Percentiles rank a stretch among this genome's conserved stretches.
phyloP scores from a whole-genome alignment of 306 rosid genomes.

The Mimosa pudica region DNA sequence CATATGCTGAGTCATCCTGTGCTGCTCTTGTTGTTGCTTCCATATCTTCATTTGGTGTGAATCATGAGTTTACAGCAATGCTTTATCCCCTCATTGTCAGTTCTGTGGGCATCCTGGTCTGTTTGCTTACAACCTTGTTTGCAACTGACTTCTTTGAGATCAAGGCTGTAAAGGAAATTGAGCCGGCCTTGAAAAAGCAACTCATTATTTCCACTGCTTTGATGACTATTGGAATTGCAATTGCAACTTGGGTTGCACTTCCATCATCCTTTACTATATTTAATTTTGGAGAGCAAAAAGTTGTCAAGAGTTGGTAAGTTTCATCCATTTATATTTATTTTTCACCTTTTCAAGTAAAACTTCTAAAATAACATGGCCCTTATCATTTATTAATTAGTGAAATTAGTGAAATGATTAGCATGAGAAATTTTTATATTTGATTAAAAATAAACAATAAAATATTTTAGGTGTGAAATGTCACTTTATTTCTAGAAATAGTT shows the following conservation, averaged over 20 bases:
- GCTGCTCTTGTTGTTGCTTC: slow-evolving; percentile 26
- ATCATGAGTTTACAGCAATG: slow-evolving; percentile 22
- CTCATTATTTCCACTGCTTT: slow-evolving; percentile 13
- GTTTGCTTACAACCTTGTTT: slow-evolving; percentile 13
- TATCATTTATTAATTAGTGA: not conserved
- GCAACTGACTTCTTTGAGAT: slow-evolving; percentile 26
- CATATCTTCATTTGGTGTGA: slow-evolving; percentile 27
- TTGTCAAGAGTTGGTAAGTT: slow-evolving; percentile 10
- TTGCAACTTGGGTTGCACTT: slow-evolving; percentile 19
- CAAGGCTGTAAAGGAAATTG: slow-evolving; percentile 25
- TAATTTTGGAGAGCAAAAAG: slow-evolving; percentile 11
- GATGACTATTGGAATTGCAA: slow-evolving; percentile 14
- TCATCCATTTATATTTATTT: not conserved
- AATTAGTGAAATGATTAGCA: not conserved
- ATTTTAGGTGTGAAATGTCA: no score
- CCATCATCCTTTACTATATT: slow-evolving; percentile 9
- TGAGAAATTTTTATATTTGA: not conserved
- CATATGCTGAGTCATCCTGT: slow-evolving; percentile 26
- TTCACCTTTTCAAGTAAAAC: not conserved
- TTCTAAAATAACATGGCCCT: not conserved
- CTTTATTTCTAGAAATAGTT: not conserved
- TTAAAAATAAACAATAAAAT: not conserved
- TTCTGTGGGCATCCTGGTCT: slow-evolving; percentile 11
- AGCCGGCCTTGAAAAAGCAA: slow-evolving; percentile 18
- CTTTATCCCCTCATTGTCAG: not conserved